Percentiles rank a stretch among this genome's conserved stretches.
Evolutionary conservation across 2,329 filamentous ascomycete species (phyloP).

Genomic region (Corinectria fuckeliana): DNA sequence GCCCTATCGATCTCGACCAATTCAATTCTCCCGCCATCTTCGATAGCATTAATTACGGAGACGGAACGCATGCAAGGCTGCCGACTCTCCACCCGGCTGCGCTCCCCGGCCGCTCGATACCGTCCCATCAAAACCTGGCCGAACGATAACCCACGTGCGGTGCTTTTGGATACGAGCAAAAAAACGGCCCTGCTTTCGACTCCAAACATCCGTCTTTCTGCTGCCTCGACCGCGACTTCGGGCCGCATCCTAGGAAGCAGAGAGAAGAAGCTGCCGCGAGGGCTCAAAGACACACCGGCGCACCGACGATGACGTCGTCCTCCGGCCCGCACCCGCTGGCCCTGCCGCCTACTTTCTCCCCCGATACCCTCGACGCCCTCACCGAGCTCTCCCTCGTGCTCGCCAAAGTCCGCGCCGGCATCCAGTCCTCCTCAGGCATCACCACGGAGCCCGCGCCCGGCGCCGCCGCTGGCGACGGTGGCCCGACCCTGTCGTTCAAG

Average conservation of each 20-base stretch:
- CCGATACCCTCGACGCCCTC: constrained; percentile 84
- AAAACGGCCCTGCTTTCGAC: neutral
- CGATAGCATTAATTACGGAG: constrained; percentile 27
- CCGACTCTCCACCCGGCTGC: constrained; percentile 24
- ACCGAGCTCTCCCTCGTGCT: constrained; percentile 82
- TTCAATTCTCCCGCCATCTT: constrained; percentile 28
- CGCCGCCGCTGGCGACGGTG: constrained; percentile 42
- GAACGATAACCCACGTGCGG: constrained; percentile 11
- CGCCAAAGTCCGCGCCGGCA: constrained; percentile 68
- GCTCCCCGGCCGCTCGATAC: constrained; percentile 16
- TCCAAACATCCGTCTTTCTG: neutral
- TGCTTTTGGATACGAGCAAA: neutral
- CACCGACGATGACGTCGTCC: constrained; percentile 40
- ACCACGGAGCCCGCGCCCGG: constrained; percentile 48
- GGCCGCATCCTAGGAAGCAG: neutral
- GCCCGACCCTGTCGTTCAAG: constrained; percentile 62
- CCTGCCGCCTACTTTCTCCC: constrained; percentile 71
- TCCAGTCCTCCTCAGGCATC: constrained; percentile 49
- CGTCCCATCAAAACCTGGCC: neutral
- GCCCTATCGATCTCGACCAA: constrained; percentile 32
- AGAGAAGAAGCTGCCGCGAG: neutral
- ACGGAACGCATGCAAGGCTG: constrained; percentile 32
- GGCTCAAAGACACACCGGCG: constrained; percentile 19
- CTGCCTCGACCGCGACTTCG: neutral
- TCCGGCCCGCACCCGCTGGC: constrained; percentile 51